A percentile compares a stretch with the other conserved stretches of the same genome.
Evolutionary conservation across 306 rosid genomes (phyloP).

Genomic region (Rosa rugosa): DNA sequence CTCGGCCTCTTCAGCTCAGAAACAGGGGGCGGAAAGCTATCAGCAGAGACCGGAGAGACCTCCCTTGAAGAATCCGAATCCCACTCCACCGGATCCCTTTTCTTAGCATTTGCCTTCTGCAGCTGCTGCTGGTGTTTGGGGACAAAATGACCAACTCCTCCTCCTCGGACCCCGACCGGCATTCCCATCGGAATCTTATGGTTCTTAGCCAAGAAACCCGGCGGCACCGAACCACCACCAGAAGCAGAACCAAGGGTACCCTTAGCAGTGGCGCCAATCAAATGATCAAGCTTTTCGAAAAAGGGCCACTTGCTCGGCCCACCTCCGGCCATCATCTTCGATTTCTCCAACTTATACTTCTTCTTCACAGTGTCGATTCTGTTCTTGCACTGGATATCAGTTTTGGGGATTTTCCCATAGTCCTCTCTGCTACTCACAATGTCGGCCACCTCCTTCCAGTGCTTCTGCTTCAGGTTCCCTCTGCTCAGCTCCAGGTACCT

Average conservation of each 20-base stretch:
- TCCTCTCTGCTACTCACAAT: constrained; percentile 79
- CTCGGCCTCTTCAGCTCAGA: constrained; percentile 54
- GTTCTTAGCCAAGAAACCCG: constrained; percentile 8
- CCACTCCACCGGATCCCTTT: constrained; percentile 26
- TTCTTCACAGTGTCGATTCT: constrained; percentile 97
- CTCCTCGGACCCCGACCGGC: constrained; percentile 56
- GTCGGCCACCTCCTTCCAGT: constrained; percentile 98
- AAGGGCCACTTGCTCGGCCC: constrained; percentile 82
- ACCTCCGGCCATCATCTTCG: constrained; percentile 62
- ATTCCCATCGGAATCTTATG: constrained; percentile 69
- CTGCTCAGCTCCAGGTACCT: constrained; percentile 90
- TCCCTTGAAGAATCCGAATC: constrained; percentile 50
- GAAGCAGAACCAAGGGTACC: constrained; percentile 22
- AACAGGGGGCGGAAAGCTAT: constrained; percentile 52
- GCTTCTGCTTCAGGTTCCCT: constrained; percentile 95
- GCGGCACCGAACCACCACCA: constrained; percentile 13
- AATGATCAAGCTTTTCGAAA: constrained; percentile 56
- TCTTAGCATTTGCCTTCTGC: constrained; percentile 39
- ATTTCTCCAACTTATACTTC: constrained; percentile 88
- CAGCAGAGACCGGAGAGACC: constrained; percentile 61
- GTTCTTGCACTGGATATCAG: constrained; percentile 94
- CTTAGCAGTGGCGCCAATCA: constrained; percentile 67
- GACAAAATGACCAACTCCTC: constrained; percentile 37
- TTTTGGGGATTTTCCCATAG: constrained; percentile 61
- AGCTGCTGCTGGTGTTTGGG: neutral